Percentiles rank a stretch among this genome's conserved stretches.
These are phyloP conservation scores for Chlorella sp. DNA, from an alignment of 139 green algal genomes.

Conservation along the genomic window DNA sequence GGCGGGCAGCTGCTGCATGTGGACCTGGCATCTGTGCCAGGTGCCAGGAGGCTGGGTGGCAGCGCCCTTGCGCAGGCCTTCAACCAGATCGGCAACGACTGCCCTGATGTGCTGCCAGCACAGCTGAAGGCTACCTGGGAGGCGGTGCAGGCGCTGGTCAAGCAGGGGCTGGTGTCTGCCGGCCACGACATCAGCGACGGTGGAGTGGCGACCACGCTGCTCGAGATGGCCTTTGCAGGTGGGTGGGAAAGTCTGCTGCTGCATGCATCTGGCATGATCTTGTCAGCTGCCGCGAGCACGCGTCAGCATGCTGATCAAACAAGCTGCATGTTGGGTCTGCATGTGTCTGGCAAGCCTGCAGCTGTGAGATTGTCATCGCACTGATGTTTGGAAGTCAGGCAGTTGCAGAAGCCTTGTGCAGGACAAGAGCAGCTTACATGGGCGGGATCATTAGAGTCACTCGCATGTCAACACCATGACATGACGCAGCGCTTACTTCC, in stretches of 20 bases:
- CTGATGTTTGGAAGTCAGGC: too few species aligned
- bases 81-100: slow-evolving; percentile 69
- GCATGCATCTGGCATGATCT: too few species aligned
- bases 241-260: too few species aligned
- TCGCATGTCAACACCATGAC: slow-evolving; percentile 18
- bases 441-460: slow-evolving; percentile 31
- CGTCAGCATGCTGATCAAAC: too few species aligned
- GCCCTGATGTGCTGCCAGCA: slow-evolving; percentile 73
- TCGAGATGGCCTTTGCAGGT: slow-evolving; percentile 96
- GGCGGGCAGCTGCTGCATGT: slow-evolving; percentile 76
- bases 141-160: slow-evolving; percentile 74
- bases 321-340: too few species aligned
- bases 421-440: too few species aligned
- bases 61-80: slow-evolving; percentile 69
- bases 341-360: too few species aligned
- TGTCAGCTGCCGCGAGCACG: too few species aligned
- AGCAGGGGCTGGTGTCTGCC: slow-evolving; percentile 55
- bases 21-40: slow-evolving; percentile 68
- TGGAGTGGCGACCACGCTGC: slow-evolving; percentile 71
- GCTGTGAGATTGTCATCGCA: too few species aligned
- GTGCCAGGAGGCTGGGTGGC: slow-evolving; percentile 82
- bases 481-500: slow-evolving; percentile 17
- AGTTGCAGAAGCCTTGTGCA: too few species aligned
- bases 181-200: slow-evolving; percentile 96
- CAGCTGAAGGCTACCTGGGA: slow-evolving; percentile 71